phyloP scores from a whole-genome alignment of 441 rosid species.

The Adansonia grandidieri region DNA sequence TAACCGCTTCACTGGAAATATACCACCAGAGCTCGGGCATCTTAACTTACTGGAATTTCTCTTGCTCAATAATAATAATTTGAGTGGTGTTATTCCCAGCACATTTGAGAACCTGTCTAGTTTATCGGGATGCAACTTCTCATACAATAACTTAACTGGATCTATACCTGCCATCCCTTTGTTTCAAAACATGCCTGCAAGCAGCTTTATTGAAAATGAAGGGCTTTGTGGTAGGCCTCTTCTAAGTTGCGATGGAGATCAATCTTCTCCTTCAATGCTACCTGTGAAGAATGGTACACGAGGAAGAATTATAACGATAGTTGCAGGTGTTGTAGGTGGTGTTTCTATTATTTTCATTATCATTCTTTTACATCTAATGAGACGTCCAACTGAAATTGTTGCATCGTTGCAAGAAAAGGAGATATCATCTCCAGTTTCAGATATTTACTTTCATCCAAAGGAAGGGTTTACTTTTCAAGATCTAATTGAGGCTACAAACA shows the following conservation, averaged over 20 bases:
- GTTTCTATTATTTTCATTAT: conserved; percentile 74
- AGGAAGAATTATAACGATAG: conserved; percentile 60
- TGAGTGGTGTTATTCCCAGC: conserved; percentile 74
- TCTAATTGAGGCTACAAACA: conserved; percentile 72
- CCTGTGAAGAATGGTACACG: conserved; percentile 45
- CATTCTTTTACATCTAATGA: conserved; percentile 62
- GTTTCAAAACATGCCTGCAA: conserved; percentile 70
- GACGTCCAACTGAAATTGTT: conserved; percentile 52
- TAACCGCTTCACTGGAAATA: conserved; percentile 64
- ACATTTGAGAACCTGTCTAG: conserved; percentile 77
- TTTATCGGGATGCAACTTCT: conserved; percentile 86
- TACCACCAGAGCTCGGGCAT: conserved; percentile 82
- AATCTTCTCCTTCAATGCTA: conserved; percentile 42
- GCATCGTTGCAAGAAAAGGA: conserved; percentile 56
- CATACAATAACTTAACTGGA: conserved; percentile 81
- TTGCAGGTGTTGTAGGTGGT: conserved; percentile 69
- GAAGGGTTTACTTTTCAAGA: conserved; percentile 84
- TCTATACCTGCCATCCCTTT: conserved; percentile 58
- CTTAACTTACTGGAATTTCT: conserved; percentile 75
- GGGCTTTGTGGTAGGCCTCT: conserved; percentile 87
- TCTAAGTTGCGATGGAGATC: conserved; percentile 48
- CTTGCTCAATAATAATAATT: conserved; percentile 73
- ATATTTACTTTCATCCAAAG: conserved; percentile 81
- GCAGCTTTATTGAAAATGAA: conserved; percentile 70
- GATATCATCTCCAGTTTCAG: conserved; percentile 55